Conservation (phyloP, 148 eudicot genomes). For the Amaranthus palmeri region DNA sequence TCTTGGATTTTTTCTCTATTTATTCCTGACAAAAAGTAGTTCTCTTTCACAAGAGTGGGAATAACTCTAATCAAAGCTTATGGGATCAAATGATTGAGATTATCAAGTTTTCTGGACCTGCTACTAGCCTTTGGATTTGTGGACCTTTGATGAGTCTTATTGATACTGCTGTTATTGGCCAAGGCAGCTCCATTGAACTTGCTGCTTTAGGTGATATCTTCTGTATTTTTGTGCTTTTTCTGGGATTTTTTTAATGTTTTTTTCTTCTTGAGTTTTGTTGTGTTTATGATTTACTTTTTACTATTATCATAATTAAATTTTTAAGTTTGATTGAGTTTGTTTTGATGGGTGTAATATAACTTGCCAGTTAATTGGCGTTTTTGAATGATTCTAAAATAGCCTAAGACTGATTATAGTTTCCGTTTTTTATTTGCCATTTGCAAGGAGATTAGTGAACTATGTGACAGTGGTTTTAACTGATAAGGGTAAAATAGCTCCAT, state of each 20-base stretch:
- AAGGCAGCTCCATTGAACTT: constrained; percentile 65
- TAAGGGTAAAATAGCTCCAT: too few species aligned
- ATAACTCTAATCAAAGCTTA: constrained; percentile 36
- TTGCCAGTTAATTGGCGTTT: too few species aligned
- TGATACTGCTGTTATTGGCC: constrained; percentile 90
- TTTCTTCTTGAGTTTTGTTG: neutral
- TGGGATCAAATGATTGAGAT: constrained; percentile 74
- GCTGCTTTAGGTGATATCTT: constrained; percentile 59
- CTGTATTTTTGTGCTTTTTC: neutral
- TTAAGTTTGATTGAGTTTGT: too few species aligned
- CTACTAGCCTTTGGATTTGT: constrained; percentile 81
- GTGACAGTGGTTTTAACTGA: too few species aligned
- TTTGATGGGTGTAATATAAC: too few species aligned
- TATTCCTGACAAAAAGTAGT: too few species aligned
- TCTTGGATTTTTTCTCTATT: too few species aligned
- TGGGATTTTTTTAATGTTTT: neutral
- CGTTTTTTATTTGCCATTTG: too few species aligned
- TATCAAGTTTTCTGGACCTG: constrained; percentile 81
- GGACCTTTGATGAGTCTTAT: constrained; percentile 90
- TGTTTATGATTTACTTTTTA: neutral
- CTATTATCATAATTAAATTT: too few species aligned
- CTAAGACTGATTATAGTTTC: too few species aligned
- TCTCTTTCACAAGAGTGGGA: constrained; percentile 18
- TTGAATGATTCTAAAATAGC: too few species aligned
- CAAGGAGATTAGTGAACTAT: too few species aligned